phyloP scores from a whole-genome alignment of 306 rosid genomes.

The Prunus mira region DNA sequence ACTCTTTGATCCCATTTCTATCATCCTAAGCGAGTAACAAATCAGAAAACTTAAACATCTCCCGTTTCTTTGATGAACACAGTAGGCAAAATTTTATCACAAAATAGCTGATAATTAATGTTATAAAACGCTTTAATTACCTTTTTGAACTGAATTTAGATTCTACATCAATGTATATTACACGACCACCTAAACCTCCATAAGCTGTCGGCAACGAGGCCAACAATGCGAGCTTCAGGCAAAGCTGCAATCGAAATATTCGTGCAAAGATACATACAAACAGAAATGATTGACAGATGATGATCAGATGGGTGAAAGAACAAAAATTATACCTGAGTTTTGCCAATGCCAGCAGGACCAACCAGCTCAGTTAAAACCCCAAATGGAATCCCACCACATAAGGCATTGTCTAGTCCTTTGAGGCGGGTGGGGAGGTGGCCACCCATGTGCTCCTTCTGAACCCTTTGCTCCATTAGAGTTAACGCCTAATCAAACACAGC shows the following conservation, averaged over 20 bases:
- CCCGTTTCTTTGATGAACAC: neutral
- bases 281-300: neutral
- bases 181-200: conserved; percentile 87
- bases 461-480: conserved; percentile 66
- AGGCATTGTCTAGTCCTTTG: conserved; percentile 83
- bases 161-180: conserved; percentile 79
- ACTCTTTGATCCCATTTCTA: conserved; percentile 77
- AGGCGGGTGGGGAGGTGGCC: conserved; percentile 84
- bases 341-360: conserved; percentile 94
- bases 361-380: conserved; percentile 94
- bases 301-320: neutral
- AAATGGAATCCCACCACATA: conserved; percentile 84
- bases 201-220: conserved; percentile 58
- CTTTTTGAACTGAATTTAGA: conserved; percentile 87
- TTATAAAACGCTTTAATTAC: conserved; percentile 30
- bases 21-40: conserved; percentile 50
- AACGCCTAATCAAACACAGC: conserved; percentile 48
- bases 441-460: conserved; percentile 52
- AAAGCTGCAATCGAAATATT: conserved; percentile 52
- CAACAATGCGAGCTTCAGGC: conserved; percentile 85
- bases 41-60: neutral
- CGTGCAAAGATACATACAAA: neutral
- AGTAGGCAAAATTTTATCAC: conserved; percentile 19
- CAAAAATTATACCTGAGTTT: conserved; percentile 60
- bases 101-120: conserved; percentile 4